These are phyloP conservation scores for Pseudocercospora vitis DNA, from an alignment of 2,329 filamentous ascomycete species.

Conservation along the genomic window DNA sequence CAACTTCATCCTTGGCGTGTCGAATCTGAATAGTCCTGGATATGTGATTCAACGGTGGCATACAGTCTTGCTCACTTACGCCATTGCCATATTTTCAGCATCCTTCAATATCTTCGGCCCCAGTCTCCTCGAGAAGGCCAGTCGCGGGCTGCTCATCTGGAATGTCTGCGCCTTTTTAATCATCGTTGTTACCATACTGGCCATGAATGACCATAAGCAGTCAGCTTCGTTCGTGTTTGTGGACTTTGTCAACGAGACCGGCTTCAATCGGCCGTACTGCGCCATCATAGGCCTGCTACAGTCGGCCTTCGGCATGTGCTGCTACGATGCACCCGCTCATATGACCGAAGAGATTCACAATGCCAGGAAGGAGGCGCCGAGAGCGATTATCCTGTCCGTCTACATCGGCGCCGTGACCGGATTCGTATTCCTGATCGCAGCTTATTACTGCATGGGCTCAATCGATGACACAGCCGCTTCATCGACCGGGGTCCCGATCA, in stretches of 20 bases:
- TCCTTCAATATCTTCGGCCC: constrained; percentile 53
- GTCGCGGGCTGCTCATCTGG: constrained; percentile 53
- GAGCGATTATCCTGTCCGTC: constrained; percentile 50
- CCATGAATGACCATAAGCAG: constrained; percentile 56
- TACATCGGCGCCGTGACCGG: constrained; percentile 49
- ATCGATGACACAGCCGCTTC: constrained; percentile 49
- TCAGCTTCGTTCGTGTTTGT: constrained; percentile 56
- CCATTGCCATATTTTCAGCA: constrained; percentile 48
- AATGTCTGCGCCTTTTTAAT: constrained; percentile 56
- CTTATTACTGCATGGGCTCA: constrained; percentile 55
- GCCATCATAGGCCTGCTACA: constrained; percentile 57
- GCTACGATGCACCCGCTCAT: constrained; percentile 52
- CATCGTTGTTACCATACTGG: constrained; percentile 54
- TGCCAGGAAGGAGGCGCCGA: constrained; percentile 52
- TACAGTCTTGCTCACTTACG: constrained; percentile 54
- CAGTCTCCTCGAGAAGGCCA: constrained; percentile 53
- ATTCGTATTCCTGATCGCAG: constrained; percentile 49
- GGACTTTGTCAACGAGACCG: constrained; percentile 57
- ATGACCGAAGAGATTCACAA: constrained; percentile 59
- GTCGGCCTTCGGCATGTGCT: constrained; percentile 57
- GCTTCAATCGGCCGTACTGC: constrained; percentile 53
- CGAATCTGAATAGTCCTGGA: constrained; percentile 52
- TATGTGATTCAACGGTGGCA: constrained; percentile 59
- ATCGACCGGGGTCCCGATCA: constrained; percentile 53
- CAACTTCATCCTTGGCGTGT: constrained; percentile 58